phyloP scores from a whole-genome alignment of 148 eudicot genomes.

The Silene conica region DNA sequence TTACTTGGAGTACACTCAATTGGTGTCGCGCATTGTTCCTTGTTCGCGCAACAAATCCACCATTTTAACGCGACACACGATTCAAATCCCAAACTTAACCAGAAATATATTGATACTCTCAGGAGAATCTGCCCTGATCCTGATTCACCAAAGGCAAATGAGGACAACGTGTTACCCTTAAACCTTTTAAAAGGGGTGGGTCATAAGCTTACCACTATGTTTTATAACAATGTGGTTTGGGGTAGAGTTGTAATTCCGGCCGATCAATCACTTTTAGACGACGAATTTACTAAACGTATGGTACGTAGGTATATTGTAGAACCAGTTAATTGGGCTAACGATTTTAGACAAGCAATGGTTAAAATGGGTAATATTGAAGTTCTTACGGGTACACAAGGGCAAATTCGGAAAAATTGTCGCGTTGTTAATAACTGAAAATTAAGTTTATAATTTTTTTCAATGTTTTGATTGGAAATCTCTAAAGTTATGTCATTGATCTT shows the following conservation, averaged over 20 bases:
- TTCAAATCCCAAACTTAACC: slow-evolving; percentile 17
- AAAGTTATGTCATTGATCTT: neutral
- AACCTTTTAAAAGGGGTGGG: neutral
- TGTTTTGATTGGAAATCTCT: neutral
- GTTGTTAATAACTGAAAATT: slow-evolving; percentile 22
- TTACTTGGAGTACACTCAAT: slow-evolving; percentile 40
- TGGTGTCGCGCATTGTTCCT: slow-evolving; percentile 30
- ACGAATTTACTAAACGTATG: slow-evolving; percentile 8
- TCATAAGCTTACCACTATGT: slow-evolving; percentile 14
- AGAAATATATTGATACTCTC: neutral
- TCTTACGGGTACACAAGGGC: slow-evolving; percentile 32
- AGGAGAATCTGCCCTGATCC: neutral
- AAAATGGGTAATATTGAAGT: slow-evolving; percentile 34
- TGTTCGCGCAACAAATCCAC: slow-evolving; percentile 6
- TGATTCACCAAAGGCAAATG: neutral
- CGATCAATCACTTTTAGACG: slow-evolving; percentile 23
- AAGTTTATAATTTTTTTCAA: no score
- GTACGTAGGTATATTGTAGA: slow-evolving; percentile 21
- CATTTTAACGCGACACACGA: neutral
- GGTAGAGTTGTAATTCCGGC: slow-evolving; percentile 23
- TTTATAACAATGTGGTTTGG: slow-evolving; percentile 17
- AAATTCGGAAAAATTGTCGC: slow-evolving; percentile 36
- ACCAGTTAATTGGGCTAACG: slow-evolving; percentile 9
- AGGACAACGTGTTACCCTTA: neutral
- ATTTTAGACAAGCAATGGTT: slow-evolving; percentile 30